Conservation (phyloP, 192 early-diverging fungal genomes). For the Diversispora eburnea region DNA sequence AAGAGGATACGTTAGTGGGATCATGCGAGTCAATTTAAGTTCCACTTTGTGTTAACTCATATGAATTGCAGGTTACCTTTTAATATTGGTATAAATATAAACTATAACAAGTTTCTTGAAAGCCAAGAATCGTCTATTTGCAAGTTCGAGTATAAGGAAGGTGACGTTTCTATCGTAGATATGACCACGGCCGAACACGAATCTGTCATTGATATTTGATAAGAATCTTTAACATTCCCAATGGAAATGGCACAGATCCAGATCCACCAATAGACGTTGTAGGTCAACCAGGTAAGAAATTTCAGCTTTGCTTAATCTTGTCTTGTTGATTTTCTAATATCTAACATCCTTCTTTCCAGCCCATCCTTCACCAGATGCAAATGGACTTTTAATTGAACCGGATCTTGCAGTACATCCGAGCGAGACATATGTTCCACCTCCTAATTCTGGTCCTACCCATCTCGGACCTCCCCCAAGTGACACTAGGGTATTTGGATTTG, state of each 20-base stretch:
- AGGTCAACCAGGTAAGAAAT: conserved; percentile 20
- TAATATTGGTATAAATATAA: conserved; percentile 17
- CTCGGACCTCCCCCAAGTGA: conserved; percentile 4
- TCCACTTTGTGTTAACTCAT: conserved; percentile 12
- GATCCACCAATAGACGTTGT: conserved; percentile 1
- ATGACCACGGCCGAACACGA: not conserved
- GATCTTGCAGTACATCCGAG: conserved; percentile 17
- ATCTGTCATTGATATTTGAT: not conserved
- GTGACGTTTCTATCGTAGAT: conserved; percentile 12
- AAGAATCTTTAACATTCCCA: conserved; percentile 21
- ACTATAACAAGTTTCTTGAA: conserved; percentile 20
- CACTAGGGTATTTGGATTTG: conserved; percentile 8
- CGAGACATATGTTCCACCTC: conserved; percentile 10
- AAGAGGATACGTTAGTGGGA: not conserved
- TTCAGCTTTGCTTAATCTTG: conserved; percentile 11
- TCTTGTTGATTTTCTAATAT: conserved; percentile 23
- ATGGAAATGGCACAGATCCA: conserved; percentile 1
- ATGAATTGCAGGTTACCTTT: conserved; percentile 6
- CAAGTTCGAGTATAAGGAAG: not conserved
- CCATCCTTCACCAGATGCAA: conserved; percentile 24
- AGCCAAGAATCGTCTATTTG: conserved; percentile 6
- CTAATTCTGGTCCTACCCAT: not conserved
- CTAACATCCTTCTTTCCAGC: conserved; percentile 6
- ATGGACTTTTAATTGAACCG: conserved; percentile 12
- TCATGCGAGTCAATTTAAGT: conserved; percentile 8